These are phyloP conservation scores for Platanthera zijinensis DNA, from an alignment of 106 monocot species.

Conservation along the genomic window DNA sequence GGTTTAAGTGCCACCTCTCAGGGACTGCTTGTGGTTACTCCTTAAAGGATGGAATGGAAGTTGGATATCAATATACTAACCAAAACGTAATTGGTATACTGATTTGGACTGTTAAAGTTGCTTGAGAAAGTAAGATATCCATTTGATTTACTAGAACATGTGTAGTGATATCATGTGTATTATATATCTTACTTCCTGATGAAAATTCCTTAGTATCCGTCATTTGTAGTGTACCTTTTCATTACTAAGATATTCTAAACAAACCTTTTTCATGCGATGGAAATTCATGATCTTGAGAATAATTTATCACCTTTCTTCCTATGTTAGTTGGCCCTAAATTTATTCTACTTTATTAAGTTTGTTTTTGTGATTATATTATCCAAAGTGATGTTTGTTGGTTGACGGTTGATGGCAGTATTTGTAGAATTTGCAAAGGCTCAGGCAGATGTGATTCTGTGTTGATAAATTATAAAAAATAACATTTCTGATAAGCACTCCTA, in stretches of 20 bases:
- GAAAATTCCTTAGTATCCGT: neutral
- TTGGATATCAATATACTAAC: neutral
- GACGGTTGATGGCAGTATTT: neutral
- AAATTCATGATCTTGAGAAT: too few species aligned
- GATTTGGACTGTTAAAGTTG: neutral
- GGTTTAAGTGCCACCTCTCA: too few species aligned
- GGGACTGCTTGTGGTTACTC: neutral
- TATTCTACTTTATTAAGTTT: neutral
- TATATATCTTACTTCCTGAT: neutral
- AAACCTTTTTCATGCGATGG: too few species aligned
- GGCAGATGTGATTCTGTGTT: too few species aligned
- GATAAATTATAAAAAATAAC: too few species aligned
- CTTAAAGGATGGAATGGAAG: neutral
- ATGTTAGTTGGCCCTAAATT: neutral
- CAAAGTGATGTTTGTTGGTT: neutral
- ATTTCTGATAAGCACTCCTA: too few species aligned
- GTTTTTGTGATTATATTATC: neutral
- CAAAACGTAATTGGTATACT: neutral
- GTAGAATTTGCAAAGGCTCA: too few species aligned
- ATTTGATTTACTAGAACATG: neutral
- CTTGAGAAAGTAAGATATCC: neutral
- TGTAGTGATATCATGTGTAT: neutral
- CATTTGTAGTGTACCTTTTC: neutral
- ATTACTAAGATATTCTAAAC: too few species aligned
- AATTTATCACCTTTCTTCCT: neutral